Conservation (phyloP, 805 yeast species). For the Candida alai region DNA sequence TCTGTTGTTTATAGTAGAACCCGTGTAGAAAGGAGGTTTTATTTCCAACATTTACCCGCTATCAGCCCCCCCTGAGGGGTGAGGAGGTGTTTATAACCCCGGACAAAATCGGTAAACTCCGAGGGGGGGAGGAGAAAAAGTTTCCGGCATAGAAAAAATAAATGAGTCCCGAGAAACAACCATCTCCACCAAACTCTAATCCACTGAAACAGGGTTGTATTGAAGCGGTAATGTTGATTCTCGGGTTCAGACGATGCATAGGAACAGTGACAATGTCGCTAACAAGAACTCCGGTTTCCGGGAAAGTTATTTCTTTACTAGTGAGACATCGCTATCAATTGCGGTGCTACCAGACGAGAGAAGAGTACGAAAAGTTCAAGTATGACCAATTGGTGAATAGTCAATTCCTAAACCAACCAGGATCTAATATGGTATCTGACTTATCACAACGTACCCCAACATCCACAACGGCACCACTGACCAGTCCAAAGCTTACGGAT, state of each 20-base stretch:
- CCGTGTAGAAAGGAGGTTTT: neutral
- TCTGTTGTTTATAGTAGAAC: neutral
- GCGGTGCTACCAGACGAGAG: neutral
- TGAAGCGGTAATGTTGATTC: neutral
- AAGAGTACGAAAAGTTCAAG: slow-evolving; percentile 13
- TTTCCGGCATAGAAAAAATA: too few relatives aligned
- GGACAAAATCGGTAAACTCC: too few relatives aligned
- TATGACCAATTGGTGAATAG: slow-evolving; percentile 13
- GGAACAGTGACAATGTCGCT: neutral
- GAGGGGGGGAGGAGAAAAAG: too few relatives aligned
- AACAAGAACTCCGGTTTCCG: neutral
- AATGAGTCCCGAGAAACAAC: too few relatives aligned
- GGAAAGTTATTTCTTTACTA: neutral
- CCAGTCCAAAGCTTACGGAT: neutral
- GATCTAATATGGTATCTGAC: too few relatives aligned
- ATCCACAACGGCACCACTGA: too few relatives aligned
- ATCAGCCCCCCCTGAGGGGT: too few relatives aligned
- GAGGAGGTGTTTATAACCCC: too few relatives aligned
- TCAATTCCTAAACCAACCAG: slow-evolving; percentile 8
- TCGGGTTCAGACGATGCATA: neutral
- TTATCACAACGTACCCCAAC: too few relatives aligned
- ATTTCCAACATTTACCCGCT: neutral
- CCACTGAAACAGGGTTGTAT: neutral
- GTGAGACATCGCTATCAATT: neutral
- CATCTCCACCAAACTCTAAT: neutral